phyloP scores from a whole-genome alignment of 768 basidiomycete species.

The Suillus decipiens region DNA sequence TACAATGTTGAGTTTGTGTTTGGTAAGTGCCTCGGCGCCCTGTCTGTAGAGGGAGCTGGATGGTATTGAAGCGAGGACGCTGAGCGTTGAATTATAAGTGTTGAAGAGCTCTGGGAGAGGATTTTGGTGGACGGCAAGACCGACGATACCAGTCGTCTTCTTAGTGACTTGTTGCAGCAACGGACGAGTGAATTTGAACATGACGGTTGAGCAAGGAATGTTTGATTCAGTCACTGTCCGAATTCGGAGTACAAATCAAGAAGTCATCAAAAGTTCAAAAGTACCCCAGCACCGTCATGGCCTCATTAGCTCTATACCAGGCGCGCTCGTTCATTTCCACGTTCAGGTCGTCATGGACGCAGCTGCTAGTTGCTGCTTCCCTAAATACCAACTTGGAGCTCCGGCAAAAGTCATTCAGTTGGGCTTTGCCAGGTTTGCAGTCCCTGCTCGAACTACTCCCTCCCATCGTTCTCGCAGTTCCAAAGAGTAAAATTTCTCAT shows the following conservation, averaged over 20 bases:
- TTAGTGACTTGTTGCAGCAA: constrained; percentile 66
- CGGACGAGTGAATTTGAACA: constrained; percentile 80
- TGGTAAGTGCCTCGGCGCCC: constrained; percentile 82
- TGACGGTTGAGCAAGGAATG: constrained; percentile 36
- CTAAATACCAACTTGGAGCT: constrained; percentile 22
- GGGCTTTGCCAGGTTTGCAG: constrained; percentile 43
- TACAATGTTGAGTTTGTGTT: constrained; percentile 74
- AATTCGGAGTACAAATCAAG: constrained; percentile 3
- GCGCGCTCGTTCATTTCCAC: constrained; percentile 29
- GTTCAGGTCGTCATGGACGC: constrained; percentile 27
- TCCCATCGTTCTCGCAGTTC: constrained; percentile 86
- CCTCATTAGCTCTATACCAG: constrained; percentile 39
- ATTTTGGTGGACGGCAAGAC: constrained; percentile 80
- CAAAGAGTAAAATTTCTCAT: constrained; percentile 92
- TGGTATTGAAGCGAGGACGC: constrained; percentile 70
- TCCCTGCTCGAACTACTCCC: constrained; percentile 77
- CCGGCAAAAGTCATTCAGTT: constrained; percentile 32
- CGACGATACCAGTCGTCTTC: constrained; percentile 82
- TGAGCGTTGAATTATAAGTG: constrained; percentile 79
- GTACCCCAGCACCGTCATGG: constrained; percentile 35
- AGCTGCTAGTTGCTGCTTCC: constrained; percentile 16
- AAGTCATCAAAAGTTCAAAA: constrained; percentile 8
- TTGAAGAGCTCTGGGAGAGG: constrained; percentile 78
- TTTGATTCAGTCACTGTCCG: constrained; percentile 4
- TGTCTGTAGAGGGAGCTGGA: constrained; percentile 86